phyloP scores from a whole-genome alignment of 257 asterid genomes.

The Leonotis leonurus region DNA sequence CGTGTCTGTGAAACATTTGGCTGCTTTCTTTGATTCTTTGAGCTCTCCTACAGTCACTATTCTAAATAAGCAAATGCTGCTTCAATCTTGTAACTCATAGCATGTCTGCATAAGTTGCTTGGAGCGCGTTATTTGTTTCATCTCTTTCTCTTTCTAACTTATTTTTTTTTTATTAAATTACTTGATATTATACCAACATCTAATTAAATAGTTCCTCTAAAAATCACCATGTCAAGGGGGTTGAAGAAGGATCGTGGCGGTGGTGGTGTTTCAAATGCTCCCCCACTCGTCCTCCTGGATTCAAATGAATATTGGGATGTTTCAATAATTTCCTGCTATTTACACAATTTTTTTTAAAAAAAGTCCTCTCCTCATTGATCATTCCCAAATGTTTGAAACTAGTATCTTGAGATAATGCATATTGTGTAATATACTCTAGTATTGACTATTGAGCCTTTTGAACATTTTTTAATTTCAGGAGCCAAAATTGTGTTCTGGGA shows the following conservation, averaged over 20 bases:
- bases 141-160: neutral
- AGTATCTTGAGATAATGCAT: neutral
- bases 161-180: neutral
- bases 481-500: conserved; percentile 91
- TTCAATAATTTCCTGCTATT: neutral
- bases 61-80: neutral
- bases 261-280: neutral
- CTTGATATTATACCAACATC: neutral
- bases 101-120: neutral
- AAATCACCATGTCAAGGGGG: neutral
- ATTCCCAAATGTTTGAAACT: neutral
- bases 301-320: neutral
- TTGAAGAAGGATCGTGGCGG: neutral
- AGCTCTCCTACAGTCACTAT: neutral
- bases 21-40: neutral
- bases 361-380: neutral
- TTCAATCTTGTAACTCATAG: neutral
- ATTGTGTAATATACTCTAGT: neutral
- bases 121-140: neutral
- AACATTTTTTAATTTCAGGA: conserved; percentile 43
- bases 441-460: conserved; percentile 1
- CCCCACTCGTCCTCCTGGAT: neutral
- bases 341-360: neutral
- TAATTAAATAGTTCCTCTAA: neutral
- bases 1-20: neutral